Conservation (phyloP, 305 asterid species). For the Galium porrigens region DNA sequence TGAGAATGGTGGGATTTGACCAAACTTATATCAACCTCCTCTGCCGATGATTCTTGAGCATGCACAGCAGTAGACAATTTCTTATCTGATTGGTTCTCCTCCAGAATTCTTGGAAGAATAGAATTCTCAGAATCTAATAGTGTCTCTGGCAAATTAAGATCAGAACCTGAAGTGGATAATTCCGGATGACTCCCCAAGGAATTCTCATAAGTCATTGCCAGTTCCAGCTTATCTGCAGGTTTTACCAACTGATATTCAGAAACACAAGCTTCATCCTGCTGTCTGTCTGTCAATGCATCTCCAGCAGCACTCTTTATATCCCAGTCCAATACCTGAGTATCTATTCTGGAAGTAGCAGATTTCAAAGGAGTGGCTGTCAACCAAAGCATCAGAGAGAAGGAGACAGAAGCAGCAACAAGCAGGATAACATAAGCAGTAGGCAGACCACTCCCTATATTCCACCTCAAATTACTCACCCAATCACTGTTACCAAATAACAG, state of each 20-base stretch:
- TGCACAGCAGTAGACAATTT: constrained; percentile 22
- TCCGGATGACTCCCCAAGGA: constrained; percentile 25
- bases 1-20: constrained; percentile 21
- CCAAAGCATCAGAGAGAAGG: constrained; percentile 66
- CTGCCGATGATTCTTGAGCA: constrained; percentile 24
- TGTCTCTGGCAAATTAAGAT: constrained; percentile 42
- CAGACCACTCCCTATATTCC: constrained; percentile 48
- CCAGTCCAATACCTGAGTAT: constrained; percentile 36
- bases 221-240: constrained; percentile 29
- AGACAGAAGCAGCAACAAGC: constrained; percentile 37
- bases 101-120: constrained; percentile 28
- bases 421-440: constrained; percentile 55
- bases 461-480: constrained; percentile 68
- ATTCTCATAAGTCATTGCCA: constrained; percentile 22
- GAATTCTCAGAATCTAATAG: constrained; percentile 34
- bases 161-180: constrained; percentile 22
- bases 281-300: constrained; percentile 24
- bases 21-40: constrained; percentile 20
- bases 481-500: constrained; percentile 76
- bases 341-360: constrained; percentile 48
- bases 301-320: constrained; percentile 20
- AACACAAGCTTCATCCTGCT: constrained; percentile 25
- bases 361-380: constrained; percentile 71
- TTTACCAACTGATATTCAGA: constrained; percentile 27
- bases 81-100: constrained; percentile 39